A percentile compares a stretch with the other conserved stretches of the same genome.
Evolutionary conservation across 345 rosid species (phyloP).

Genomic region (Eucalyptus urophylla): DNA sequence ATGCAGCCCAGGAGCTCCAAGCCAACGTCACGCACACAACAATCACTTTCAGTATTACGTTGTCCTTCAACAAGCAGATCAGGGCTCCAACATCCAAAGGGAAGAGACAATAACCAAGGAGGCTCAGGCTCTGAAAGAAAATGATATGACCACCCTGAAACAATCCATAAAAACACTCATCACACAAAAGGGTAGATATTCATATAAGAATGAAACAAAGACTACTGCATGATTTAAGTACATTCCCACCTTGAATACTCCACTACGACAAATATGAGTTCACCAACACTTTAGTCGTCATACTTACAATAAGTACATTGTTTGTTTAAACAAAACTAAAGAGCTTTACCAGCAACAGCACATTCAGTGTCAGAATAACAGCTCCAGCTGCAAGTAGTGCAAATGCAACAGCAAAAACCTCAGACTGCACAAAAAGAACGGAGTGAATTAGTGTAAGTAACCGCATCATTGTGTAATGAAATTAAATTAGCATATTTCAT

Average conservation of each 20-base stretch:
- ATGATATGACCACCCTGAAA: slow-evolving; percentile 86
- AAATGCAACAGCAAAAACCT: slow-evolving; percentile 96
- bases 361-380: slow-evolving; percentile 84
- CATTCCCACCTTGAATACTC: background rate
- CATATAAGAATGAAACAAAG: background rate
- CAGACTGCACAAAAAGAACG: slow-evolving; percentile 37
- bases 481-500: background rate
- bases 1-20: slow-evolving; percentile 97
- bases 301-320: background rate
- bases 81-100: slow-evolving; percentile 81
- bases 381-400: slow-evolving; percentile 96
- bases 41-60: slow-evolving; percentile 49
- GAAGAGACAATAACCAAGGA: slow-evolving; percentile 76
- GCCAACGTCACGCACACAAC: slow-evolving; percentile 69
- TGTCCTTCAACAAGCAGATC: slow-evolving; percentile 73
- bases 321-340: background rate
- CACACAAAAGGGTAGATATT: background rate
- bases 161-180: background rate
- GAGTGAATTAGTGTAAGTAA: background rate
- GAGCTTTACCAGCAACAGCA: slow-evolving; percentile 65
- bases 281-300: background rate
- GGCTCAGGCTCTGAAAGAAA: slow-evolving; percentile 82
- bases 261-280: background rate
- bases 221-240: background rate
- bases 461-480: background rate